Base-by-base conservation (phyloP, 805 yeast genomes). In the Lipomyces yamadae region DNA sequence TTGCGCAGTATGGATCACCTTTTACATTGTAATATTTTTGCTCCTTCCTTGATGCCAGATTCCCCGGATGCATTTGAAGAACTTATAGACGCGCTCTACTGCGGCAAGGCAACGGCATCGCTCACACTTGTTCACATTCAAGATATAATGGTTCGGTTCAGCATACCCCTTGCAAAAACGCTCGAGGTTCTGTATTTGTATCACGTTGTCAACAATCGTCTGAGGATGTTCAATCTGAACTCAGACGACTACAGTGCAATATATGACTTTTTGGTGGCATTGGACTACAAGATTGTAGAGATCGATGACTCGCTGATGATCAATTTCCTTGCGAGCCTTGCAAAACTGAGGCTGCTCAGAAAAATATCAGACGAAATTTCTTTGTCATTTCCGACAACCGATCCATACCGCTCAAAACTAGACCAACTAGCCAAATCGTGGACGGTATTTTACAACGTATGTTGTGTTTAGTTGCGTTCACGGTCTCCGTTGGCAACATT, bases 391-490 rank as follows among this genome's bases (percentile, higher is more conserved):
- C 59, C 63, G 13, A 24, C 29, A 3, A 54, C 11, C 2, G 29
- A 24, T 4, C 60, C 30, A 6, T 13, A 11, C n/a, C 10, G 32
- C 24, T n/a, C 33, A 7, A n/a, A 29, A 3, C 24, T 60, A 10
- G 15, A 35, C 5, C 55, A 61, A 7, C 52, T 61, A 13, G 59
- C 60, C n/a, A 53, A 37, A 13, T 32, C 37, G 2, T 61, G 63
- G 63, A 39, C 29, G 60, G 29, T 29, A 18, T 61, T 61, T 39
- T 61, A 54, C 39, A 33, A 54, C 33, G 63, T 61, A 30, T 2
- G 52, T 15, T 6, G 48, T 15, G 6, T 4, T 15, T 5, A 24
- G 5, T 10, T 30, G 33, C n/a, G 24, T 15, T 8, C 18, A 52
- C 8, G 8, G 33, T n/a, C 24, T 4, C 13, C 39, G 11, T 10